Evolutionary conservation across 495 filamentous ascomycete species (phyloP), one percentile per base, ranked within the genome.

Genomic region (Apiosordaria backusii): DNA sequence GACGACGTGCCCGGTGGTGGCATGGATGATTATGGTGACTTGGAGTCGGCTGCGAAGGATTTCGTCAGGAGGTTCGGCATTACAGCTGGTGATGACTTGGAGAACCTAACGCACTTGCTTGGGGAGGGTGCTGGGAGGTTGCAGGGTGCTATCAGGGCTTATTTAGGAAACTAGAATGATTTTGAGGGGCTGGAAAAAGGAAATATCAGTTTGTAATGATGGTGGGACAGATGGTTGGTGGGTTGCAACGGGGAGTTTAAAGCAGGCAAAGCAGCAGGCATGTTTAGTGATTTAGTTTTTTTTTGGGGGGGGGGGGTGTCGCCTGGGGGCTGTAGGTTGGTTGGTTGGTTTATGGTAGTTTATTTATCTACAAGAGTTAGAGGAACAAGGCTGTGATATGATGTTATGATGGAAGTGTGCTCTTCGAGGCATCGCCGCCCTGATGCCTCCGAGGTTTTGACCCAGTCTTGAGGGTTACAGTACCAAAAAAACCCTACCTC

Each of bases 61-160:
- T 94, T 98, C 77, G 87, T 97, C 22, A 85, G 96, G 60, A 91
- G 90, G 70, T 98, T 98, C 72, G 95, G 95, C 3, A 89, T 97
- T 67, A 98, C 94, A 2, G 93, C 94, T 45, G 92, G 91, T 53
- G 95, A 98, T 74, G 95, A 99, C 76, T 75, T 99, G 50, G 96
- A 98, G 76, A 96, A 96, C 74, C 75, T 97, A 67, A 89, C 89
- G 4, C 84, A 87, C 67, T 82, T 91, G 59, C 75, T 97, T 15
- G 95, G 95, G 4, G 92, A 97, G 72, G 95, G 92, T 22, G 93
- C 92, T 19, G 84, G 81, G 50, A 88, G 87, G 76, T 78, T 98
- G 73, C 92, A 97, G 82, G 92, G 92, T 79, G 93, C 93, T 65
- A 90, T 97, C 72, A 83, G 90, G 70, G 90, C 83, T 77, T 98